Conservation (phyloP, 169 alveolate genomes). For the Plasmodium yoelii region DNA sequence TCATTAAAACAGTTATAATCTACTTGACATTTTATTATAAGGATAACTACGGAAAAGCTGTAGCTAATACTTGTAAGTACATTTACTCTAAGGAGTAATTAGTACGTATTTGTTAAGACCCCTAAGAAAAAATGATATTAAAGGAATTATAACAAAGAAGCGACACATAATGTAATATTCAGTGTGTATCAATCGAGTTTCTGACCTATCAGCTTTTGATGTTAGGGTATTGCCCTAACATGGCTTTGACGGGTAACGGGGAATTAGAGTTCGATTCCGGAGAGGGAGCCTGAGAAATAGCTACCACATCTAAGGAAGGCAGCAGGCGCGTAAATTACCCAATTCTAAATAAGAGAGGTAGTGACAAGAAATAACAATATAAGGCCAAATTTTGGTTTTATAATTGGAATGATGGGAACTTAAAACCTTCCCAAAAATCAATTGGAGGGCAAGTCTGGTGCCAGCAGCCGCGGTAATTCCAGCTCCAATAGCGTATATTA, state of each 20-base stretch:
- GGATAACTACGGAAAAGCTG: constrained; percentile 79
- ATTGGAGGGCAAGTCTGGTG: constrained; percentile 96
- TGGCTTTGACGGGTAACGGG: constrained; percentile 96
- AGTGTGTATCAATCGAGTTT: constrained; percentile 76
- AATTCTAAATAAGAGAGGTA: constrained; percentile 95
- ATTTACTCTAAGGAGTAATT: neutral
- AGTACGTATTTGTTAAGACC: constrained; percentile 47
- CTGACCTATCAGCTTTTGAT: constrained; percentile 87
- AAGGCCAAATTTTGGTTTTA: constrained; percentile 85
- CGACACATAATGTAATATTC: constrained; percentile 72
- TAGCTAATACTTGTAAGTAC: constrained; percentile 46
- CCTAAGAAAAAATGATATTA: constrained; percentile 18
- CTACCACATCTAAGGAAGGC: constrained; percentile 98
- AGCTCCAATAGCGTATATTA: constrained; percentile 94
- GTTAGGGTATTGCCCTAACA: constrained; percentile 94
- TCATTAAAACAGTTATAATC: constrained; percentile 86
- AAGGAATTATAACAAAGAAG: constrained; percentile 77
- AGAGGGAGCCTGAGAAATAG: constrained; percentile 97
- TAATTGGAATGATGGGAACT: constrained; percentile 93
- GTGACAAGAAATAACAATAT: constrained; percentile 95
- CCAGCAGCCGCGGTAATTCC: constrained; percentile 96
- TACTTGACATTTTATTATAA: constrained; percentile 73
- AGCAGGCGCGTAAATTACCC: constrained; percentile 97
- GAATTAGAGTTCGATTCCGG: constrained; percentile 97
- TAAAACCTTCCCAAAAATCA: constrained; percentile 83